Conservation (phyloP, 2,329 filamentous ascomycete genomes). For the Penicillium sp. region DNA sequence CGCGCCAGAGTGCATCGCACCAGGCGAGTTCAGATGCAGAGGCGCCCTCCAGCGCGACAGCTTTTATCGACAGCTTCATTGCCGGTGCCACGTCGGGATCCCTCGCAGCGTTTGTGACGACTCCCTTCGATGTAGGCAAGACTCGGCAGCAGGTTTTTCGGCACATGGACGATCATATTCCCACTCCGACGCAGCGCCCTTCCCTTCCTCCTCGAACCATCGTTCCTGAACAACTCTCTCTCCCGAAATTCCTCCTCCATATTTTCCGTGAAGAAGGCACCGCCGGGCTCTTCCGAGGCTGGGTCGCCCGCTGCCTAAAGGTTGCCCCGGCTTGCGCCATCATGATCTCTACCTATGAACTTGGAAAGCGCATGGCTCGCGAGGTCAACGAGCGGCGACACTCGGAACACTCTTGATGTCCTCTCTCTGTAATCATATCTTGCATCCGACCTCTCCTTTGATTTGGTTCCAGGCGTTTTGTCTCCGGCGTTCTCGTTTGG, state of each 20-base stretch:
- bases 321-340: slow-evolving; percentile 95
- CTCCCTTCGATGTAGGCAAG: slow-evolving; percentile 96
- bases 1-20: slow-evolving; percentile 49
- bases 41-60: slow-evolving; percentile 47
- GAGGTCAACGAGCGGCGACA: slow-evolving; percentile 60
- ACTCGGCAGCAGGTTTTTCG: slow-evolving; percentile 82
- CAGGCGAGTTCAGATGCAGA: slow-evolving; percentile 53
- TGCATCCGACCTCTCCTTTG: slow-evolving; percentile 10
- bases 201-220: slow-evolving; percentile 12
- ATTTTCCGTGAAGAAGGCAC: slow-evolving; percentile 83
- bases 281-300: slow-evolving; percentile 78
- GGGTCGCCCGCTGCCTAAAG: slow-evolving; percentile 85
- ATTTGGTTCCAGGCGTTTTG: slow-evolving; percentile 4
- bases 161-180: slow-evolving; percentile 46
- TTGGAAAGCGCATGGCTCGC: slow-evolving; percentile 82
- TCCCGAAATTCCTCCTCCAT: slow-evolving; percentile 79
- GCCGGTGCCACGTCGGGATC: slow-evolving; percentile 79
- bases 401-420: slow-evolving; percentile 13
- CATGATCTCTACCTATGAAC: slow-evolving; percentile 97
- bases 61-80: slow-evolving; percentile 82
- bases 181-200: slow-evolving; percentile 11
- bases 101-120: slow-evolving; percentile 80
- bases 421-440: neutral
- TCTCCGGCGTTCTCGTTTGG: slow-evolving; percentile 17
- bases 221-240: slow-evolving; percentile 66